These are phyloP conservation scores for Lycium barbarum DNA, from an alignment of 257 asterid species.

Conservation along the genomic window DNA sequence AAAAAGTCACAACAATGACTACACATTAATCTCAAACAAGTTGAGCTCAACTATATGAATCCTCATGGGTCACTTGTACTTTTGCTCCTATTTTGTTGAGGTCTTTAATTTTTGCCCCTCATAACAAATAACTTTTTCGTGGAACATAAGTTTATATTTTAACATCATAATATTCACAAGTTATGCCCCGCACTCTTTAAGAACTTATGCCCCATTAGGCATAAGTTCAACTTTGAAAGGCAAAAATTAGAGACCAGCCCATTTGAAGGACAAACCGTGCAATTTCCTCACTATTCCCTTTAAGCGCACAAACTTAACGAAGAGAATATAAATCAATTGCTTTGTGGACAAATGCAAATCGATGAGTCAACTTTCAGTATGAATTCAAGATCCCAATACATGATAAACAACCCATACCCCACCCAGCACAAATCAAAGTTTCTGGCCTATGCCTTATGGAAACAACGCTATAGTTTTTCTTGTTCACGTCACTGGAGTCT, in stretches of 20 bases:
- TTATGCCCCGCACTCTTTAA: too few species aligned
- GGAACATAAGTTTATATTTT: too few species aligned
- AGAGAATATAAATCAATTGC: not conserved
- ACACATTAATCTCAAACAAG: not conserved
- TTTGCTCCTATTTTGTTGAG: too few species aligned
- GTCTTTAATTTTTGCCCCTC: too few species aligned
- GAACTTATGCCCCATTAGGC: too few species aligned
- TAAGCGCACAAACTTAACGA: not conserved
- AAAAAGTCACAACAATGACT: not conserved
- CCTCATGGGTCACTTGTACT: not conserved
- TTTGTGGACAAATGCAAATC: not conserved
- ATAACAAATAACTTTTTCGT: too few species aligned
- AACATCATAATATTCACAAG: too few species aligned
- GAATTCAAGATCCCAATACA: constrained; percentile 11
- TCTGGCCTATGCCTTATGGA: constrained; percentile 23
- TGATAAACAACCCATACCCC: not conserved
- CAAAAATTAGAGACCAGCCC: too few species aligned
- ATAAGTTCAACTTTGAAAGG: too few species aligned
- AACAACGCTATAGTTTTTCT: not conserved
- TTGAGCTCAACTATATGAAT: not conserved
- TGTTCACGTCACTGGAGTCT: constrained; percentile 11
- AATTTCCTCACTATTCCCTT: not conserved
- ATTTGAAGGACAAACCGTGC: too few species aligned
- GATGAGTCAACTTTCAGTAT: not conserved
- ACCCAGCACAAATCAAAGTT: constrained; percentile 4